Percentiles rank a stretch among this genome's conserved stretches.
Evolutionary conservation across 1,139 yeast genomes (phyloP).

Genomic region (Sugiyamaella neomexicana): DNA sequence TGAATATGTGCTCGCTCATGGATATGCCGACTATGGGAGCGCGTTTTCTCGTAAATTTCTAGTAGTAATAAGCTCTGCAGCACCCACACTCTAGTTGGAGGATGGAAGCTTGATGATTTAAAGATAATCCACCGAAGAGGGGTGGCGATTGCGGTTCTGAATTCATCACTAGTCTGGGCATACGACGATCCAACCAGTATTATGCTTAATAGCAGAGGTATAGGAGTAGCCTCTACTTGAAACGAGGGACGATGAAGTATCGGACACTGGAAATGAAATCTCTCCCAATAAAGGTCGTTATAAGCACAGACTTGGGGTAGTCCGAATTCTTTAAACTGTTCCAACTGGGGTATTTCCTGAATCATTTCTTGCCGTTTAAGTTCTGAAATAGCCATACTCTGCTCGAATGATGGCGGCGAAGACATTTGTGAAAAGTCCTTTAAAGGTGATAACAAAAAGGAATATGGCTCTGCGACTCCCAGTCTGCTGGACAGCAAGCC

Average conservation of each 20-base stretch:
- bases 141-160: conserved; percentile 52
- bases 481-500: conserved; percentile 13
- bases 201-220: conserved; percentile 56
- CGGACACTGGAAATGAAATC: conserved; percentile 63
- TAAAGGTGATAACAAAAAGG: conserved; percentile 14
- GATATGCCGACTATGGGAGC: conserved; percentile 45
- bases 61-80: conserved; percentile 62
- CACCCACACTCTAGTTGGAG: conserved; percentile 61
- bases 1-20: conserved; percentile 79
- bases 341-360: conserved; percentile 19
- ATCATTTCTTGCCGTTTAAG: conserved; percentile 25
- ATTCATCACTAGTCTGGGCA: conserved; percentile 23
- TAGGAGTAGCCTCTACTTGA: conserved; percentile 52
- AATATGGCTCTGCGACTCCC: conserved; percentile 12
- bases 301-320: conserved; percentile 22
- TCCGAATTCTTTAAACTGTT: conserved; percentile 18
- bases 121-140: conserved; percentile 65
- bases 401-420: conserved; percentile 23
- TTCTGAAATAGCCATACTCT: conserved; percentile 22
- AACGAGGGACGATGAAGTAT: conserved; percentile 65
- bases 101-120: conserved; percentile 57
- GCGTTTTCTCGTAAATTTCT: conserved; percentile 66
- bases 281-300: conserved; percentile 50
- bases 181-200: conserved; percentile 51
- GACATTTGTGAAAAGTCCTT: conserved; percentile 22